Evolutionary conservation across 2,329 filamentous ascomycete species (phyloP), one percentile per base, ranked within the genome.

Genomic region (Grosmannia clavigera): DNA sequence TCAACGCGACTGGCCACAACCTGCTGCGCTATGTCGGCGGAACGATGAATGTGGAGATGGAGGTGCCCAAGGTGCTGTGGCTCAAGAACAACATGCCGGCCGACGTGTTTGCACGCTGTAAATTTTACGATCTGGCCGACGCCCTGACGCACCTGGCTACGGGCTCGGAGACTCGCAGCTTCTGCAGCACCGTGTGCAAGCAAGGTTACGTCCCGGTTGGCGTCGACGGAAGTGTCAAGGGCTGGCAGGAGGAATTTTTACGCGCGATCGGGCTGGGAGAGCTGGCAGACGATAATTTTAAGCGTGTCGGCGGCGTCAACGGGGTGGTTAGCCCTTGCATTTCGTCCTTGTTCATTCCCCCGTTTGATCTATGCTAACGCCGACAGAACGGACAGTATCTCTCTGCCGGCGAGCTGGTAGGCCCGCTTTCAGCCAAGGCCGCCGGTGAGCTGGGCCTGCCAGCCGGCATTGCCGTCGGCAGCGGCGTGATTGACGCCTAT

Each of bases 11-110:
- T 3, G 81, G 86, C 58, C 94, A 99, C 78, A 94, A 95, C 72
- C 79, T 99, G 59, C 83, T 99, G 61, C 88, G 91, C 69, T 99
- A 99, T 70, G 94, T 99, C 22, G 94, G 94, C 66, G 94, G 94
- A 64, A 92, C 88, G 71, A 99, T 99, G 94, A 96, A 90, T 71
- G 92, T 96, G 65, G 94, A 99, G 78, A 99, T 99, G 94, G 94
- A 99, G 73, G 95, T 99, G 60, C 94, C 94, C 64, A 99, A 99
- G 76, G 90, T 96, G 1, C 80, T 97, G 61, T 99, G 94, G 94
- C 81, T 99, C 70, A 97, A 97, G 81, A 96, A 96, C 74, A 83
- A 97, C 75, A 97, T 99, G 94, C 88, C 94, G 2, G 81, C 87
- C 60, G 89, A 96, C 68, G 78, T 94, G 19, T 99, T 97, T 68